Conservation (phyloP, 2,329 filamentous ascomycete genomes). For the Orbilia ellipsospora region DNA sequence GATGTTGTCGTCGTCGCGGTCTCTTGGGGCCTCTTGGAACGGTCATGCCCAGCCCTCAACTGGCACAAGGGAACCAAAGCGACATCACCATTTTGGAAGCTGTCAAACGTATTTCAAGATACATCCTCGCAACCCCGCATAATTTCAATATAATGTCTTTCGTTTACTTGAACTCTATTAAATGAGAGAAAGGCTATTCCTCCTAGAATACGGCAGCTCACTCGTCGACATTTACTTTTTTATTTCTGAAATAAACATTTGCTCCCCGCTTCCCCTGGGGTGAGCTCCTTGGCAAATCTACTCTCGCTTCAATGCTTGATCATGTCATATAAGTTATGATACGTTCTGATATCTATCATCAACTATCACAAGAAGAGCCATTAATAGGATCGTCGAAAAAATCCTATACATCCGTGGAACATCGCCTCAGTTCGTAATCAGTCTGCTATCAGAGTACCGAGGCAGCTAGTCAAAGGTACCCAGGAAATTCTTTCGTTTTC, state of each 20-base stretch:
- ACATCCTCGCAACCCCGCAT: slow-evolving; percentile 41
- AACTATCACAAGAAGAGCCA: background rate
- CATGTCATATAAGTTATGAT: background rate
- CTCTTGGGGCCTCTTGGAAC: slow-evolving; percentile 22
- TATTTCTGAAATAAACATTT: background rate
- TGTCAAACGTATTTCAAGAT: slow-evolving; percentile 15
- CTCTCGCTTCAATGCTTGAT: background rate
- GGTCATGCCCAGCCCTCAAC: slow-evolving; percentile 6
- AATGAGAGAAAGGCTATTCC: slow-evolving; percentile 29
- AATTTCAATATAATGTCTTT: slow-evolving; percentile 19
- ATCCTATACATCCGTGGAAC: slow-evolving; percentile 22
- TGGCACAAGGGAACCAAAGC: slow-evolving; percentile 9
- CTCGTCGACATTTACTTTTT: background rate
- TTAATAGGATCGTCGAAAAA: slow-evolving; percentile 29
- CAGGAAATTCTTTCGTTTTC: slow-evolving; percentile 11
- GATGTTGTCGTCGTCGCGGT: slow-evolving; percentile 39
- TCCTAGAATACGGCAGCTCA: slow-evolving; percentile 29
- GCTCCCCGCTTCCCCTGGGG: background rate
- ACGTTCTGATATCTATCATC: background rate
- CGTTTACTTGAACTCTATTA: slow-evolving; percentile 8
- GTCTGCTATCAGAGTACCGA: slow-evolving; percentile 35
- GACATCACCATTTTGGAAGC: slow-evolving; percentile 40
- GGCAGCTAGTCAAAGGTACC: slow-evolving; percentile 38
- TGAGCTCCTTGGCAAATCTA: background rate
- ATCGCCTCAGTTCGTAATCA: slow-evolving; percentile 14